Conservation (phyloP, 768 basidiomycete genomes). For the Fomitopsis pulvina region DNA sequence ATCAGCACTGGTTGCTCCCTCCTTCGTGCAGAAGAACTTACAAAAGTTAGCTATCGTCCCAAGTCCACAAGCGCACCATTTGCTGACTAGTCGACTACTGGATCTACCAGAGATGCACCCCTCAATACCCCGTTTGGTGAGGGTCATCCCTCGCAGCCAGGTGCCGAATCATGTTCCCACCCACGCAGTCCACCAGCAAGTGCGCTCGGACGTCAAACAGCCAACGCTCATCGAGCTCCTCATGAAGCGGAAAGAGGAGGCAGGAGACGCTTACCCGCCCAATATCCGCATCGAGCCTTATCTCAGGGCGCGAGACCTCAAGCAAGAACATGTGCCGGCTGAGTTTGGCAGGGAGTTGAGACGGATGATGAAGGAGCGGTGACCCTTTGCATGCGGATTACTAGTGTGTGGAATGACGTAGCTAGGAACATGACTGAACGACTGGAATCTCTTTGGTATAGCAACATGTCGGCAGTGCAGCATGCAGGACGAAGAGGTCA, state of each 20-base stretch:
- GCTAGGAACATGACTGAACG: too few species aligned
- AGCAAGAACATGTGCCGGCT: slow-evolving; percentile 30
- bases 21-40: too few species aligned
- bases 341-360: slow-evolving; percentile 34
- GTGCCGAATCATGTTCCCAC: slow-evolving; percentile 18
- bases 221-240: slow-evolving; percentile 36
- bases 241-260: slow-evolving; percentile 30
- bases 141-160: slow-evolving; percentile 31
- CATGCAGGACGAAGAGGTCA: too few species aligned
- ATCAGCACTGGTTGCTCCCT: neutral
- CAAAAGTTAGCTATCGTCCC: too few species aligned
- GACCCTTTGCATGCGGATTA: neutral
- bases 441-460: too few species aligned
- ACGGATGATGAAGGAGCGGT: slow-evolving; percentile 27
- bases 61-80: too few species aligned
- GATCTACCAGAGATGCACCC: slow-evolving; percentile 22
- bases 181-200: slow-evolving; percentile 20
- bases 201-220: slow-evolving; percentile 19
- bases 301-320: slow-evolving; percentile 32
- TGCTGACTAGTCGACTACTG: too few species aligned
- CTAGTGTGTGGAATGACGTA: too few species aligned
- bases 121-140: slow-evolving; percentile 27
- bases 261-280: slow-evolving; percentile 35
- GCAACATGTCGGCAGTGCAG: too few species aligned
- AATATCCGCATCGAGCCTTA: slow-evolving; percentile 47